Evolutionary conservation across 2,329 filamentous ascomycete genomes (phyloP).

Genomic region (Fusarium caatingaense): DNA sequence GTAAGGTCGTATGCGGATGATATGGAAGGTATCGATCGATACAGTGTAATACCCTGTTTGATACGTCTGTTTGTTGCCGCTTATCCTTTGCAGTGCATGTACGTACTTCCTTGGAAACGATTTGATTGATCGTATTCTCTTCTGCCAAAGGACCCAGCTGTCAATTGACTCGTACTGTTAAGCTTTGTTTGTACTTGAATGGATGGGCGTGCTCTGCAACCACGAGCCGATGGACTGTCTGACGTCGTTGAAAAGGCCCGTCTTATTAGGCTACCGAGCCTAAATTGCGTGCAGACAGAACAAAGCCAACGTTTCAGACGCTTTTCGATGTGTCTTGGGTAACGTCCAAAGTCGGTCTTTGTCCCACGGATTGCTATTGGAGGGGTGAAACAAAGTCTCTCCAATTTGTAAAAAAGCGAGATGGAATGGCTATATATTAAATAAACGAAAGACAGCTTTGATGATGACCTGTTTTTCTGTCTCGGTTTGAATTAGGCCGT

Average conservation of each 20-base stretch:
- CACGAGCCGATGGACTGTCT: slow-evolving; percentile 10
- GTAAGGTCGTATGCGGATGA: slow-evolving; percentile 11
- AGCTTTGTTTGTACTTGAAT: background rate
- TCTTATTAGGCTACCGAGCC: slow-evolving; percentile 6
- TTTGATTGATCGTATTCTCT: background rate
- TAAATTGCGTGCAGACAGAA: slow-evolving; percentile 12
- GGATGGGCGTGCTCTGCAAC: background rate
- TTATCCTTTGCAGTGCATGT: slow-evolving; percentile 6
- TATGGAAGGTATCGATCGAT: slow-evolving; percentile 12
- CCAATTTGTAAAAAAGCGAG: slow-evolving; percentile 3
- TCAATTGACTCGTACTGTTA: slow-evolving; percentile 23
- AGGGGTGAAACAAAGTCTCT: background rate
- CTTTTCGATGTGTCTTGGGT: slow-evolving; percentile 18
- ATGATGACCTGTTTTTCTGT: slow-evolving; percentile 8
- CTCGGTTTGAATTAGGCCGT: slow-evolving; percentile 11
- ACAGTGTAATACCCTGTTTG: slow-evolving; percentile 14
- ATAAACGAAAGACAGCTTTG: background rate
- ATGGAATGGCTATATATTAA: background rate
- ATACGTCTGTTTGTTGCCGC: slow-evolving; percentile 11
- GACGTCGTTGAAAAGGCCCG: slow-evolving; percentile 19
- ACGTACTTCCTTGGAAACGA: background rate
- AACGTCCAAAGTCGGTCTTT: slow-evolving; percentile 5
- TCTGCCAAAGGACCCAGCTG: background rate
- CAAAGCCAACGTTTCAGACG: background rate
- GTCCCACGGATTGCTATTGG: background rate